Evolutionary conservation across 371 early-diverging fungal genomes (phyloP).

Genomic region (Parasitella parasitica): DNA sequence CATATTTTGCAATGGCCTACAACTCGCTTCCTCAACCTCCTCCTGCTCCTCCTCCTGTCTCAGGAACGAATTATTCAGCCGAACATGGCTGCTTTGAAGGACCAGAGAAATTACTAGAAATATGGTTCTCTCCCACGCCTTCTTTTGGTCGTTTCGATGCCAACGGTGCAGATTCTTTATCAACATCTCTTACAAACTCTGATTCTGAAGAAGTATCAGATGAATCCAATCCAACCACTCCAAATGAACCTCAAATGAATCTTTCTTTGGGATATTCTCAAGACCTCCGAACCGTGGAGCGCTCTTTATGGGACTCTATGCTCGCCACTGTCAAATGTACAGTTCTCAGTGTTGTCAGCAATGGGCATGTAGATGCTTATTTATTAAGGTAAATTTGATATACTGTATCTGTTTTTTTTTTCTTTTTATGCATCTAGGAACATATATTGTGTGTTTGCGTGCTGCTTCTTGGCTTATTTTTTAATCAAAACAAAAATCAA

Average conservation of each 20-base stretch:
- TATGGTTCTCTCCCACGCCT: constrained; percentile 80
- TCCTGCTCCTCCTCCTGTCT: constrained; percentile 30
- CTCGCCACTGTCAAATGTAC: constrained; percentile 85
- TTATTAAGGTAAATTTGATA: constrained; percentile 62
- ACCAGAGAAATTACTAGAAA: constrained; percentile 94
- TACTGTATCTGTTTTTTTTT: background rate
- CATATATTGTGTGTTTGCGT: background rate
- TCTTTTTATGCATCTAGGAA: background rate
- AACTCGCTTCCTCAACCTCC: constrained; percentile 21
- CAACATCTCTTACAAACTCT: constrained; percentile 6
- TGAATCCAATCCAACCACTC: constrained; percentile 29
- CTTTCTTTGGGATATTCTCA: constrained; percentile 24
- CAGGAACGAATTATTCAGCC: constrained; percentile 46
- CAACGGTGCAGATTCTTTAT: background rate
- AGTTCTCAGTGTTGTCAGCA: constrained; percentile 75
- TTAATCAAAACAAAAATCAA: background rate
- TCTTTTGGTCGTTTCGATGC: background rate
- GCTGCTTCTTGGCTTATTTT: background rate
- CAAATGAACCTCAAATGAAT: constrained; percentile 21
- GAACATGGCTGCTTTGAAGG: constrained; percentile 78
- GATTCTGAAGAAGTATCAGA: constrained; percentile 39
- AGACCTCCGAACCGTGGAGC: constrained; percentile 75
- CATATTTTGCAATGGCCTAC: constrained; percentile 7
- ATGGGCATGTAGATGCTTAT: constrained; percentile 80
- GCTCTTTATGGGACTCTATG: constrained; percentile 83